Conservation (phyloP, 2,329 filamentous ascomycete species). For the Lasiodiplodia gonubiensis region DNA sequence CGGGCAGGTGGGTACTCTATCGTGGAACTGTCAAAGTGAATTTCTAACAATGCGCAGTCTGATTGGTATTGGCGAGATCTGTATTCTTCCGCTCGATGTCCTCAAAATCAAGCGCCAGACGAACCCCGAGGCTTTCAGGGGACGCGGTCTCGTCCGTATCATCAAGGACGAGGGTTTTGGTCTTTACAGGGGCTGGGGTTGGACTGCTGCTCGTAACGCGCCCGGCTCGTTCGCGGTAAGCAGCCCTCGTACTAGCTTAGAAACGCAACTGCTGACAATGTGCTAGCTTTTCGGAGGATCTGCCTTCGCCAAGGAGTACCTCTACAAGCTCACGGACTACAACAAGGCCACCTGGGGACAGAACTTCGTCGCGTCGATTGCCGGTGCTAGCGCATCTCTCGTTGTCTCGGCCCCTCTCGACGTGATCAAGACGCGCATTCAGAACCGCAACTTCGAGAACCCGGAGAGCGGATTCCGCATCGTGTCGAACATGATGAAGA, state of each 20-base stretch:
- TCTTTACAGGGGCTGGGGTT: conserved; percentile 93
- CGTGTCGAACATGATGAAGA: conserved; percentile 86
- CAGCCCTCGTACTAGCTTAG: not conserved
- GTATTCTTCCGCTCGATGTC: conserved; percentile 92
- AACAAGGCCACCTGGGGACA: conserved; percentile 93
- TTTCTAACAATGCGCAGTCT: conserved; percentile 59
- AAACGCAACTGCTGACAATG: conserved; percentile 12
- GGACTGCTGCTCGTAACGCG: conserved; percentile 96
- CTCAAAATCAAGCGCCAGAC: conserved; percentile 99
- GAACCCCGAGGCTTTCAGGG: conserved; percentile 96
- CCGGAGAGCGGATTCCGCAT: conserved; percentile 94
- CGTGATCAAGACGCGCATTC: conserved; percentile 97
- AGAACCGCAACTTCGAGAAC: conserved; percentile 99
- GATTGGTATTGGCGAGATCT: conserved; percentile 96
- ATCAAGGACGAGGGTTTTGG: conserved; percentile 93
- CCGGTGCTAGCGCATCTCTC: conserved; percentile 92
- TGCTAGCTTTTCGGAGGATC: conserved; percentile 90
- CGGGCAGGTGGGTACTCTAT: conserved; percentile 70
- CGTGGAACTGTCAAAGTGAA: not conserved
- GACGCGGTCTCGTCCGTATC: conserved; percentile 87
- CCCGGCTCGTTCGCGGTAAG: conserved; percentile 94
- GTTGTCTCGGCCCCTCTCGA: conserved; percentile 95
- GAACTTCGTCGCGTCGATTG: conserved; percentile 97
- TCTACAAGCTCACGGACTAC: conserved; percentile 90
- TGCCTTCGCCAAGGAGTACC: conserved; percentile 95